Conservation (phyloP, 2,329 filamentous ascomycete species). For the Tricladium varicosporioides region DNA sequence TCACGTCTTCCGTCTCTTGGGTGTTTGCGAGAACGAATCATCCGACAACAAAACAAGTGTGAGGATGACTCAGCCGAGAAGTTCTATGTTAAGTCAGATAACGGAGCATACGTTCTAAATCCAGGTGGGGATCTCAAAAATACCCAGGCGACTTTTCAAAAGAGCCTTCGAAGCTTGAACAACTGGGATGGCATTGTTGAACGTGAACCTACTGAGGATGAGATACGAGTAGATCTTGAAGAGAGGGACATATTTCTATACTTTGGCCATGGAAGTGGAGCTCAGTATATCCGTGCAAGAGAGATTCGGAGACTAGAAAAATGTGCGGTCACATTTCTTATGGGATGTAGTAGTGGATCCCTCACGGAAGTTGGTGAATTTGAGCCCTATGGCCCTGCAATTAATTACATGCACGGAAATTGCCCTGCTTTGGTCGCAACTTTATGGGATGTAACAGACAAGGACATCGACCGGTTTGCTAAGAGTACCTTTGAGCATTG, state of each 20-base stretch:
- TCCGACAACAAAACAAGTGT: slow-evolving; percentile 34
- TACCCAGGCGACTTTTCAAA: slow-evolving; percentile 74
- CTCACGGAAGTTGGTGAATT: slow-evolving; percentile 81
- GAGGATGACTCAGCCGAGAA: slow-evolving; percentile 36
- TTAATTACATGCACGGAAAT: slow-evolving; percentile 89
- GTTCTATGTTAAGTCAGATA: slow-evolving; percentile 52
- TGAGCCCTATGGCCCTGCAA: slow-evolving; percentile 84
- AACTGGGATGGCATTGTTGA: slow-evolving; percentile 69
- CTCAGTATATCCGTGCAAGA: slow-evolving; percentile 86
- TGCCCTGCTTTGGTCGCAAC: slow-evolving; percentile 86
- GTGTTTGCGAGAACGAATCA: slow-evolving; percentile 73
- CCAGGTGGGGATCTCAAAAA: slow-evolving; percentile 79
- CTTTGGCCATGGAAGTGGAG: slow-evolving; percentile 93
- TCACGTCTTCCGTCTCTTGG: slow-evolving; percentile 86
- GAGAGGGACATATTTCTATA: slow-evolving; percentile 77
- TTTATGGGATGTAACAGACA: slow-evolving; percentile 97
- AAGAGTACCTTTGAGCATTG: slow-evolving; percentile 77
- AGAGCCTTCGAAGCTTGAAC: slow-evolving; percentile 61
- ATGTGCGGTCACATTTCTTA: slow-evolving; percentile 81
- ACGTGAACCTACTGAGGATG: slow-evolving; percentile 69
- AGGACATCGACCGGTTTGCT: slow-evolving; percentile 93
- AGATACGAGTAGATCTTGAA: slow-evolving; percentile 69
- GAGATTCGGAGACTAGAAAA: slow-evolving; percentile 75
- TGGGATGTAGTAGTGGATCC: slow-evolving; percentile 88
- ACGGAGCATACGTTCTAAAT: slow-evolving; percentile 82